These are phyloP conservation scores for Onygena corvina DNA, from an alignment of 2,329 filamentous ascomycete species.

Conservation along the genomic window DNA sequence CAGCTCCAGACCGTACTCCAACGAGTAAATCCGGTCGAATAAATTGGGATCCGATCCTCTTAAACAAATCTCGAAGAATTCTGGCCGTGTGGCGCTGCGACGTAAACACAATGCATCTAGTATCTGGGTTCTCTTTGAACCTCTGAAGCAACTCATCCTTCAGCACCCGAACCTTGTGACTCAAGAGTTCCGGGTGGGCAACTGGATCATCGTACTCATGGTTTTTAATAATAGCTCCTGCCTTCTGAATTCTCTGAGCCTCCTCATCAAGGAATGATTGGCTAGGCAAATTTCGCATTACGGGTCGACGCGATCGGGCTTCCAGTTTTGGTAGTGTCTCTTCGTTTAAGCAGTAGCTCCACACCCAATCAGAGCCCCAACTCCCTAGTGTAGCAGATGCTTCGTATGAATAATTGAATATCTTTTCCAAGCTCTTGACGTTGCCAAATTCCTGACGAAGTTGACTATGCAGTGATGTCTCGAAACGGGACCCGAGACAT, in stretches of 20 bases:
- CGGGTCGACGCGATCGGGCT: constrained; percentile 28
- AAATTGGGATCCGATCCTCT: constrained; percentile 44
- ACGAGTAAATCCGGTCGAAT: constrained; percentile 54
- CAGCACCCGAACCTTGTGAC: constrained; percentile 60
- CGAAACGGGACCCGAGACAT: constrained; percentile 39
- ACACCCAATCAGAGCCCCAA: constrained; percentile 77
- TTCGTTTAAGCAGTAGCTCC: constrained; percentile 57
- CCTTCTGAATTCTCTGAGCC: constrained; percentile 47
- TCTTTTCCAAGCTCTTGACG: constrained; percentile 40
- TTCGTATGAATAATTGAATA: constrained; percentile 49
- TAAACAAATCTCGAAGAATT: constrained; percentile 57
- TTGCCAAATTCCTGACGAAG: constrained; percentile 45
- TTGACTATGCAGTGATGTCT: constrained; percentile 52
- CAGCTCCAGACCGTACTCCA: constrained; percentile 38
- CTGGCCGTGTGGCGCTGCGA: constrained; percentile 64
- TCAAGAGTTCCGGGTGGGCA: constrained; percentile 40
- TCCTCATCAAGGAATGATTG: constrained; percentile 36
- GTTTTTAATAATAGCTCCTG: constrained; percentile 43
- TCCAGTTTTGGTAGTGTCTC: constrained; percentile 51
- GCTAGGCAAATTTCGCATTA: constrained; percentile 11
- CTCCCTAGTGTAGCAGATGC: constrained; percentile 57
- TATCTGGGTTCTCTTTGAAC: constrained; percentile 47
- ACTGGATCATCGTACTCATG: constrained; percentile 37
- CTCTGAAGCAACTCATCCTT: constrained; percentile 48
- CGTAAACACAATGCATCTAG: constrained; percentile 80